Conservation (phyloP, 2,329 filamentous ascomycete species). For the Aspergillus caelatus region DNA sequence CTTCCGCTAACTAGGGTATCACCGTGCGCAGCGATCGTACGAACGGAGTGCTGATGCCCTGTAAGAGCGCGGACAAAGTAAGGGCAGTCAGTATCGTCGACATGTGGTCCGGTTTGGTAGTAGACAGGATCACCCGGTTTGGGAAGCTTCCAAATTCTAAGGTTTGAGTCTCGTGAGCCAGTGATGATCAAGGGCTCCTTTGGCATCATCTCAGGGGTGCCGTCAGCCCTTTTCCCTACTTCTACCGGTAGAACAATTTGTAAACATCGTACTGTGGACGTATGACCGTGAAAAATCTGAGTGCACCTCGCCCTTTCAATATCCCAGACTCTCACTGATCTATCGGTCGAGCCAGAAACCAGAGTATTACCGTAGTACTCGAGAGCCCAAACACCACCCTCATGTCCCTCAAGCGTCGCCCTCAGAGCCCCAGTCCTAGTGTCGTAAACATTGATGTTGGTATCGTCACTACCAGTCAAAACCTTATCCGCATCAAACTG, state of each 20-base stretch:
- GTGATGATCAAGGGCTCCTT: slow-evolving; percentile 96
- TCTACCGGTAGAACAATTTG: slow-evolving; percentile 89
- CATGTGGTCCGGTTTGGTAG: slow-evolving; percentile 76
- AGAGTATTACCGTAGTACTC: slow-evolving; percentile 95
- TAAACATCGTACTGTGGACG: slow-evolving; percentile 92
- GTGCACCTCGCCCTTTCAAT: slow-evolving; percentile 91
- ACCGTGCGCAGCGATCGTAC: slow-evolving; percentile 90
- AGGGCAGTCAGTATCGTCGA: slow-evolving; percentile 76
- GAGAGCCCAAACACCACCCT: slow-evolving; percentile 95
- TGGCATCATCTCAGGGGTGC: slow-evolving; percentile 82
- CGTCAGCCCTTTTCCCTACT: slow-evolving; percentile 71
- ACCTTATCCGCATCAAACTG: slow-evolving; percentile 99
- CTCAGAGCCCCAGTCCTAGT: slow-evolving; percentile 88
- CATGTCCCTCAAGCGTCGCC: slow-evolving; percentile 85
- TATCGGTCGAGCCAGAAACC: slow-evolving; percentile 93
- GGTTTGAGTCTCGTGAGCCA: slow-evolving; percentile 89
- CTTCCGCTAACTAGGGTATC: slow-evolving; percentile 97
- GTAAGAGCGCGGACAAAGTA: slow-evolving; percentile 88
- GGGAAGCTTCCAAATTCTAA: slow-evolving; percentile 92
- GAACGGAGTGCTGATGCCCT: slow-evolving; percentile 90
- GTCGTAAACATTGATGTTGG: slow-evolving; percentile 96
- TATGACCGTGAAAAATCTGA: slow-evolving; percentile 96
- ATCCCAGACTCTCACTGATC: slow-evolving; percentile 99
- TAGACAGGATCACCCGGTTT: slow-evolving; percentile 75
- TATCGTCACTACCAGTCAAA: slow-evolving; percentile 95